Conservation (phyloP, 2,329 filamentous ascomycete genomes). For the Xylaria sp. region DNA sequence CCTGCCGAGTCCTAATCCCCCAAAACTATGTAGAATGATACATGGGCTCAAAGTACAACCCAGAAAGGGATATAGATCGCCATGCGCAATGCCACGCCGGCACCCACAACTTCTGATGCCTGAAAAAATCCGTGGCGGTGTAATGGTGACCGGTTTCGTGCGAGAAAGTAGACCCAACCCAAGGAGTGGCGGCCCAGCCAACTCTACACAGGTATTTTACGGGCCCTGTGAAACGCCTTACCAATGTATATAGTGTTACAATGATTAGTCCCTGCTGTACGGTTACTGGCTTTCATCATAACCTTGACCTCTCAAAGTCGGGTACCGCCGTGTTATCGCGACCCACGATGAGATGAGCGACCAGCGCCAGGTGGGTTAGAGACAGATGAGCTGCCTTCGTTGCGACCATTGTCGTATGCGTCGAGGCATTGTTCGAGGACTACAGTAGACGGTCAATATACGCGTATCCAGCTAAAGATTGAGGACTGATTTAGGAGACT, state of each 20-base stretch:
- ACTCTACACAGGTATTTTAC: conserved; percentile 41
- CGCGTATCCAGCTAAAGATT: neutral
- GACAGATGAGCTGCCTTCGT: conserved; percentile 49
- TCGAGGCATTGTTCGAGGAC: conserved; percentile 56
- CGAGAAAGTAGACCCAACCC: conserved; percentile 36
- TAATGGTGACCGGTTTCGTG: conserved; percentile 30
- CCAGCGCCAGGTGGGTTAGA: conserved; percentile 41
- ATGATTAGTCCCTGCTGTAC: conserved; percentile 33
- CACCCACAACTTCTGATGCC: conserved; percentile 39
- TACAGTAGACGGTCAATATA: conserved; percentile 36
- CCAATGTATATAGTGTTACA: conserved; percentile 42
- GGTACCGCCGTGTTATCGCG: conserved; percentile 31
- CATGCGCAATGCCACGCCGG: conserved; percentile 31
- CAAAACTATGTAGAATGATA: conserved; percentile 33
- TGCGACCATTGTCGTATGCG: conserved; percentile 55
- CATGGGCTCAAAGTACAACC: conserved; percentile 33
- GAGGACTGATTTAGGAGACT: conserved; percentile 51
- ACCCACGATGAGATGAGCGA: conserved; percentile 38
- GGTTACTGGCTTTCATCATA: conserved; percentile 22
- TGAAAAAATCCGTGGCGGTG: conserved; percentile 34
- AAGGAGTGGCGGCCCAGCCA: conserved; percentile 40
- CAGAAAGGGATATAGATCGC: conserved; percentile 32
- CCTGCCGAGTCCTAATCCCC: conserved; percentile 31
- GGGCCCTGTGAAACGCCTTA: conserved; percentile 43
- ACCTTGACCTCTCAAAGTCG: conserved; percentile 14